Evolutionary conservation across 495 filamentous ascomycete genomes (phyloP).

Genomic region (Penicillium crystallinum): DNA sequence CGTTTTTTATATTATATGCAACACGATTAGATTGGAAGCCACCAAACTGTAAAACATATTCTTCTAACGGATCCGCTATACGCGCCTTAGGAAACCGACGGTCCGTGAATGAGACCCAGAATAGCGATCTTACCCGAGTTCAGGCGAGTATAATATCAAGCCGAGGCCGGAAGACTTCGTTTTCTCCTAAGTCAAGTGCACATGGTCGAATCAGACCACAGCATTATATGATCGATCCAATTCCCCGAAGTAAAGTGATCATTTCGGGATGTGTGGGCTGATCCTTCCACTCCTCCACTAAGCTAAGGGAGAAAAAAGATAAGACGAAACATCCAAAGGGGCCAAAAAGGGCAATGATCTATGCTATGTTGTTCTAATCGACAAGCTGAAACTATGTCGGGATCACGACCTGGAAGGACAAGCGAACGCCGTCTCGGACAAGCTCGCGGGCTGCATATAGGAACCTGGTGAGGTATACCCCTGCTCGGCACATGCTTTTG

Average conservation of each 20-base stretch:
- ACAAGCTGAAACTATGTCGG: not conserved
- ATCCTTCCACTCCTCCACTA: conserved; percentile 15
- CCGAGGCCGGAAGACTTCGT: not conserved
- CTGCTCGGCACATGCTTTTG: too few species aligned
- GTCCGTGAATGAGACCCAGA: conserved; percentile 9
- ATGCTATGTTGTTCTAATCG: not conserved
- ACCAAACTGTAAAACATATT: not conserved
- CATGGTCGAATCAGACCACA: conserved; percentile 17
- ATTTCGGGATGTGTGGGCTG: conserved; percentile 13
- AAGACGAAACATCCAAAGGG: not conserved
- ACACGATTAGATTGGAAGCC: not conserved
- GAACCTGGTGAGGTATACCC: too few species aligned
- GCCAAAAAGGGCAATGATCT: not conserved
- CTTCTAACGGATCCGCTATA: conserved; percentile 1
- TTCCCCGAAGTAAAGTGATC: not conserved
- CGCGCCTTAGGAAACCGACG: not conserved
- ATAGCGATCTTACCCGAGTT: conserved; percentile 6
- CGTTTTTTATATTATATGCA: not conserved
- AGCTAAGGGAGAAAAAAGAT: not conserved
- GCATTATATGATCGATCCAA: not conserved
- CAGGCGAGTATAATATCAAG: not conserved
- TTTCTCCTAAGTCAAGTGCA: not conserved
- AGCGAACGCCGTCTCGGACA: not conserved
- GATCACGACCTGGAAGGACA: not conserved
- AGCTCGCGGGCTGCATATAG: not conserved